Conservation (phyloP, 164 flowering plant species). For the Buxus sempervirens region DNA sequence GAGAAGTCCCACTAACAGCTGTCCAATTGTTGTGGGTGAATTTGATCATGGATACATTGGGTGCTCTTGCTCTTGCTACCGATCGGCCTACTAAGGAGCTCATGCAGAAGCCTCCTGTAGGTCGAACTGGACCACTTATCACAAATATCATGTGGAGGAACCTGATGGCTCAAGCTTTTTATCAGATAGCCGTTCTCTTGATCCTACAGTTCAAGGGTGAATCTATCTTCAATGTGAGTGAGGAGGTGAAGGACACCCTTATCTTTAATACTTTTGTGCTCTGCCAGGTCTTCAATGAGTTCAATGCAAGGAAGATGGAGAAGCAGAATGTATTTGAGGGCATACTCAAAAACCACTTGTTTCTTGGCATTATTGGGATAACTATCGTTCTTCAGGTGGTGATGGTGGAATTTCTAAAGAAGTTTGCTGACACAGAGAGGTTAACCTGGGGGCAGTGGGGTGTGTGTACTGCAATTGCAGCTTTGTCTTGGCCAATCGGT, state of each 20-base stretch:
- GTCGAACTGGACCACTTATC: slow-evolving; percentile 31
- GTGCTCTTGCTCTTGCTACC: slow-evolving; percentile 37
- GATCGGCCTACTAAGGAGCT: slow-evolving; percentile 32
- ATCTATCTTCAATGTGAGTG: slow-evolving; percentile 20
- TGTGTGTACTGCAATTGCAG: slow-evolving; percentile 23
- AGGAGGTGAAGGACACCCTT: slow-evolving; percentile 23
- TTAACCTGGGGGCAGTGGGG: slow-evolving; percentile 28
- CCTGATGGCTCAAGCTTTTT: slow-evolving; percentile 32
- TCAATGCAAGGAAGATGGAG: slow-evolving; percentile 36
- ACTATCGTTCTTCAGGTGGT: slow-evolving; percentile 30
- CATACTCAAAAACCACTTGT: slow-evolving; percentile 27
- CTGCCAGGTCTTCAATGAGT: slow-evolving; percentile 41
- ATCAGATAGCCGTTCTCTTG: slow-evolving; percentile 29
- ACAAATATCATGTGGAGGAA: slow-evolving; percentile 42
- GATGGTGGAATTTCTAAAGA: slow-evolving; percentile 34
- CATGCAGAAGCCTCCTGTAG: slow-evolving; percentile 28
- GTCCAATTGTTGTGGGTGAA: slow-evolving; percentile 48
- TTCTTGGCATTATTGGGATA: slow-evolving; percentile 24
- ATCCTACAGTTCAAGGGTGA: slow-evolving; percentile 31
- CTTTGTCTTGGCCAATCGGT: slow-evolving; percentile 30
- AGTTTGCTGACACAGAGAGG: slow-evolving; percentile 27
- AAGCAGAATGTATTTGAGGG: slow-evolving; percentile 35
- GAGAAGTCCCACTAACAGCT: slow-evolving; percentile 34
- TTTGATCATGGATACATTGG: slow-evolving; percentile 42
- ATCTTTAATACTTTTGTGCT: slow-evolving; percentile 40